Conservation (phyloP, 352 stramenopile species). For the Phytophthora nicotianae region DNA sequence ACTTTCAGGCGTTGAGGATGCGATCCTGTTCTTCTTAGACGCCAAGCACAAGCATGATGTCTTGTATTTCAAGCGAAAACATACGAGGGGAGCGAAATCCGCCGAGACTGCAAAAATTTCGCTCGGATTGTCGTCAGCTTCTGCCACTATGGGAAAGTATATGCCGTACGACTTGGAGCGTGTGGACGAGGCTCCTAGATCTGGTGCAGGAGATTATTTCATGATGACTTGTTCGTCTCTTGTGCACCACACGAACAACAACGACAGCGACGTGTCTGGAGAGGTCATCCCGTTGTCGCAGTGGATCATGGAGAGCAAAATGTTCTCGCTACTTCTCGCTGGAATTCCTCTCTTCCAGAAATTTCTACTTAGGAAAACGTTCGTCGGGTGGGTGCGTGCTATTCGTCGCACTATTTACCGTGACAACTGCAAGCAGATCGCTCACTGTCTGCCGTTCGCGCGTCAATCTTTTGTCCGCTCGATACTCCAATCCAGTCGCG, state of each 20-base stretch:
- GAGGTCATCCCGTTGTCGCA: conserved; percentile 69
- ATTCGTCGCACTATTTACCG: conserved; percentile 47
- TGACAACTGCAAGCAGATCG: conserved; percentile 43
- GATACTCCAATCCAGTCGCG: conserved; percentile 44
- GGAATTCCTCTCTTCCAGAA: conserved; percentile 80
- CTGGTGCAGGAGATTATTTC: conserved; percentile 59
- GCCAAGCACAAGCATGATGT: conserved; percentile 75
- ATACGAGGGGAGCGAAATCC: conserved; percentile 7
- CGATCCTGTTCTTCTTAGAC: conserved; percentile 71
- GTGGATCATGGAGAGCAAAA: conserved; percentile 78
- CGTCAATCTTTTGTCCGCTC: conserved; percentile 45
- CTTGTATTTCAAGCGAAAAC: conserved; percentile 63
- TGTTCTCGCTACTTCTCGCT: conserved; percentile 72
- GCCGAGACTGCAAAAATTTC: conserved; percentile 24
- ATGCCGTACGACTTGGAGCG: conserved; percentile 71
- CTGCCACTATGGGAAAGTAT: conserved; percentile 27
- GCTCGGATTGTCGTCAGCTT: conserved; percentile 33
- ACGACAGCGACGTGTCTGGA: conserved; percentile 38
- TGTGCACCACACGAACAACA: conserved; percentile 59
- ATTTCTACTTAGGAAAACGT: conserved; percentile 64
- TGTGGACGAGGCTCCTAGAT: conserved; percentile 34
- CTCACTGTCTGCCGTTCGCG: conserved; percentile 41
- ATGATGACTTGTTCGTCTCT: conserved; percentile 68
- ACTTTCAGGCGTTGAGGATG: conserved; percentile 58
- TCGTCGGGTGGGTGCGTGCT: conserved; percentile 51